Conservation (phyloP, 2,329 filamentous ascomycete species). For the Arthrocladium fulminans region DNA sequence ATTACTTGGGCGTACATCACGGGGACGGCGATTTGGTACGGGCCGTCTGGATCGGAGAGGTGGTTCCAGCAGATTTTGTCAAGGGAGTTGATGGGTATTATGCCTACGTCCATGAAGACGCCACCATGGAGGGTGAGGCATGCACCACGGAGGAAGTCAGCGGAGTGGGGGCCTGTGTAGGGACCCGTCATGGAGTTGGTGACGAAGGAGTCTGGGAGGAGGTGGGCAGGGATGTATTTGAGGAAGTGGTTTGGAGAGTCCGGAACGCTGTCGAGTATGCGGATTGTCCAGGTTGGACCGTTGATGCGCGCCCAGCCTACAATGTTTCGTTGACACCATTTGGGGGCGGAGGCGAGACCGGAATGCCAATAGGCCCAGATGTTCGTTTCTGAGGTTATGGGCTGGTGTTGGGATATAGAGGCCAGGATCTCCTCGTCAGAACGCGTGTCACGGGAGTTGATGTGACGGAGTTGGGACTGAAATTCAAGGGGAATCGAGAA, state of each 20-base stretch:
- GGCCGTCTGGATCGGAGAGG: conserved; percentile 39
- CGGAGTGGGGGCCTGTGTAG: conserved; percentile 47
- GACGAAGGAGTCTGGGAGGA: conserved; percentile 44
- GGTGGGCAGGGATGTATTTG: conserved; percentile 40
- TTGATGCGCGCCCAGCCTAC: conserved; percentile 48
- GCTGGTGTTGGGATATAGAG: conserved; percentile 11
- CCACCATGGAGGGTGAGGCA: conserved; percentile 50
- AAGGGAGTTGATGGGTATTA: conserved; percentile 50
- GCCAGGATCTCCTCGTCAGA: conserved; percentile 14
- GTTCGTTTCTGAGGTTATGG: conserved; percentile 36
- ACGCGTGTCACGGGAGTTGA: conserved; percentile 10
- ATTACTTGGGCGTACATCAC: conserved; percentile 30
- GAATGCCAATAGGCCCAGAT: conserved; percentile 53
- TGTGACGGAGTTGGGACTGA: conserved; percentile 9
- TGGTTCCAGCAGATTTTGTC: conserved; percentile 46
- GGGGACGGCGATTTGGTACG: conserved; percentile 38
- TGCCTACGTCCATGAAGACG: conserved; percentile 49
- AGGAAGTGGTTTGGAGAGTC: conserved; percentile 41
- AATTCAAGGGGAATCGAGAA: conserved; percentile 18
- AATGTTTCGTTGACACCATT: conserved; percentile 46
- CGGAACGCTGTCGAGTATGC: conserved; percentile 41
- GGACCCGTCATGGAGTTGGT: conserved; percentile 42
- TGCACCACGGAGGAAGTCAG: conserved; percentile 51
- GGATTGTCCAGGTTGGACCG: conserved; percentile 42
- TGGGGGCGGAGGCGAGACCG: conserved; percentile 42